Evolutionary conservation across 306 rosid species (phyloP), one percentile per base, ranked within the genome.

Genomic region (Sicyos edulis): DNA sequence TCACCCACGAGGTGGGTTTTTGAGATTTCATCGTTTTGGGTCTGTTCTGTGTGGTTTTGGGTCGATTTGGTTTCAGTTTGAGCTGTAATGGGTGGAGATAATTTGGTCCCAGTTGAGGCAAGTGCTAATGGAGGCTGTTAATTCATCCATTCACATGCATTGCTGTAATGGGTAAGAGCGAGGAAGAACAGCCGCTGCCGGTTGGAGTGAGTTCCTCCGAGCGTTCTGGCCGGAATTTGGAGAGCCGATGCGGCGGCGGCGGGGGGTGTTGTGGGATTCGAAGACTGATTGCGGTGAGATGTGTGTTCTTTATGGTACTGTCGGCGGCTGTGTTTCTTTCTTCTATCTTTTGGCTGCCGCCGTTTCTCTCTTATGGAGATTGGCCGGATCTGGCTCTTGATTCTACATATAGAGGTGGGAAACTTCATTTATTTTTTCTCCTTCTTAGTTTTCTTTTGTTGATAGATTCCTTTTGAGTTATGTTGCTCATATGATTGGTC

Each of bases 311-410:
- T 44, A 70, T 91, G 57, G 54, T 91, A 11, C 69, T 89, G 5
- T 87, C 97, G 16, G 75, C 73, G 21, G 93, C 96, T 21, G 68
- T 87, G 22, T 84, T 91, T 67, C 91, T 91, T 69, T 89, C 97
- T 59, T 96, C 96, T 65, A 21, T 86, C 34, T 89, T 91, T 72
- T 91, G 96, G 97, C 79, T 91, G 72, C 97, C 96, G 22, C 97
- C 97, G 7, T 89, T 91, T 74, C 83, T 85, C 24, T 85, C 64
- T 51, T 54, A 78, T 47, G 85, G 87, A 74, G 87, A 91, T 87
- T 89, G 70, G 73, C 56, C 61, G 72, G 79, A 86, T 87, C 84
- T 57, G 62, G 78, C 77, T 73, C 76, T 61, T 22, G 81, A 81
- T 86, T 77, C 87, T 17, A 52, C 56, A 73, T 89, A 80, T 72